Evolutionary conservation across 2,329 filamentous ascomycete species (phyloP).

Genomic region (Ophiocordyceps unilateralis): DNA sequence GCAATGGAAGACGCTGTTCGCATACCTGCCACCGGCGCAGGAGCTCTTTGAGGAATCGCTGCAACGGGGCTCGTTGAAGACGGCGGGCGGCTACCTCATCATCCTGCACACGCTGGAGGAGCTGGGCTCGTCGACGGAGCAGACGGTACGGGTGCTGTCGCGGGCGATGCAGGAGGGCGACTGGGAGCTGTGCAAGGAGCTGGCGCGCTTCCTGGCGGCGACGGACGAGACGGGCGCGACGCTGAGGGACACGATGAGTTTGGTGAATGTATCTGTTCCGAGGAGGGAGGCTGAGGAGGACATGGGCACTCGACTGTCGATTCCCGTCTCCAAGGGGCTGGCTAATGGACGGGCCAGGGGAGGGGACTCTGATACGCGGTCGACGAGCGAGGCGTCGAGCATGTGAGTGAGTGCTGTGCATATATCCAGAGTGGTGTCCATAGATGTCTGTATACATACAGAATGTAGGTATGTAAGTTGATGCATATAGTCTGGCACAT

Average conservation of each 20-base stretch:
- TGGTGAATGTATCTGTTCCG: constrained; percentile 27
- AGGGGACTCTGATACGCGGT: constrained; percentile 18
- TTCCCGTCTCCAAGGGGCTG: constrained; percentile 11
- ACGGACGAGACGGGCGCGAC: constrained; percentile 77
- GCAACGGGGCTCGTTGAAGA: constrained; percentile 72
- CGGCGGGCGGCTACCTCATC: constrained; percentile 88
- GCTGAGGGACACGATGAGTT: constrained; percentile 52
- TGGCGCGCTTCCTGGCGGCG: constrained; percentile 86
- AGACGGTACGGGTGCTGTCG: constrained; percentile 65
- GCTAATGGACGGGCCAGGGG: constrained; percentile 17
- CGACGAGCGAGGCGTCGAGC: constrained; percentile 19
- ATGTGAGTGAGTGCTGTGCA: constrained; percentile 3
- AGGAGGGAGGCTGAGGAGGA: constrained; percentile 13
- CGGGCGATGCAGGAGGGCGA: constrained; percentile 71
- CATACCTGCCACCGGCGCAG: constrained; percentile 74
- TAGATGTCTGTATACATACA: not conserved
- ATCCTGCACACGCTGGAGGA: constrained; percentile 75
- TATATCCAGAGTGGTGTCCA: not conserved
- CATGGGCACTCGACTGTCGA: constrained; percentile 13
- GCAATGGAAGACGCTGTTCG: constrained; percentile 88
- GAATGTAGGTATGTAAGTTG: not conserved
- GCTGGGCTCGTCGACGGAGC: constrained; percentile 50
- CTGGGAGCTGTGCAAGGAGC: constrained; percentile 90
- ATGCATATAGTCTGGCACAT: too few species aligned
- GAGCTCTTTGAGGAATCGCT: constrained; percentile 89